Base-by-base conservation (phyloP, 2,329 filamentous ascomycete species). In the Trichoderma afroharzianum region DNA sequence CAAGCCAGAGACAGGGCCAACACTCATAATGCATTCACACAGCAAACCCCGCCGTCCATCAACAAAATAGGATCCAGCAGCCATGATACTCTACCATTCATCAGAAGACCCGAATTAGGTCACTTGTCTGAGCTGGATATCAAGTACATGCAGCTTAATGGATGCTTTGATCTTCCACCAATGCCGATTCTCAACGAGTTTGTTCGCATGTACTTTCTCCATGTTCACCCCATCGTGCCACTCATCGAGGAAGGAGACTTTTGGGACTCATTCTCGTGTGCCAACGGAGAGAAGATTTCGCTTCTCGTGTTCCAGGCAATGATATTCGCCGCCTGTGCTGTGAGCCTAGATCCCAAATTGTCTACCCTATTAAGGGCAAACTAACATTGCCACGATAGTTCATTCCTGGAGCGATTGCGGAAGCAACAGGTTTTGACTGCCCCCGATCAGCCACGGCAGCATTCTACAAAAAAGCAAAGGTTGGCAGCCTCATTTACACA, bases 141-240 rank as follows among this genome's bases (percentile, higher is more conserved):
- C 8, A 59, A 63, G 1, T 74, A 72, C 43, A 72, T 74, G 50
- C 36, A 72, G 39, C 61, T 71, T 7, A 74, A 71, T 28, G 72
- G 74, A 11, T 75, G 75, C 43, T 71, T 76, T 24, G 61, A 73
- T 30, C 53, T 76, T 4, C 75, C 75, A 7, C 55, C 24, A 9
- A 72, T 72, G 59, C 30, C 63, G 4, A 57, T 61, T 18, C 71
- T 76, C 15, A 73, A 76, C 59, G 72, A 76, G 24, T 71, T 77
- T 28, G 24, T 76, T 14, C 57, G 62, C 6, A 72, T 75, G 59
- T 77, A 76, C 70, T 77, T 77, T 39, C 55, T 74, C 2, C 73
- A 76, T 30, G 71, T 76, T 3, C 76, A 77, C 58, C 76, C 76
- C 1, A 72, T 74, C 36, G 59, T 76, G 11, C 76, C 76, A 1